Base-by-base conservation (phyloP, 2,329 filamentous ascomycete genomes). In the Cladosporium sphaerospermum region DNA sequence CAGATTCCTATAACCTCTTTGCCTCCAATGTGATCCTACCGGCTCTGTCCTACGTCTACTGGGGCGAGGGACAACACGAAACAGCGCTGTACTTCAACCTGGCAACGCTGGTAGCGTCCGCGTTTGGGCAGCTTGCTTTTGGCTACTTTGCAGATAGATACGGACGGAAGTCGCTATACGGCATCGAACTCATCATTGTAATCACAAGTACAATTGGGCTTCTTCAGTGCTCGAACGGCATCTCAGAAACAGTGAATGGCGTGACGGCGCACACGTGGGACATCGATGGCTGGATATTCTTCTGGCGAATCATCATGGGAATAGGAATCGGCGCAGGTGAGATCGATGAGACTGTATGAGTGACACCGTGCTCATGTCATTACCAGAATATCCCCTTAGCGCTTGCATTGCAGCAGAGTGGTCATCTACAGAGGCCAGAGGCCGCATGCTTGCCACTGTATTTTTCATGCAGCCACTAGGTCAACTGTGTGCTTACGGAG, bases 391-490 rank as follows among this genome's bases (percentile, higher is more conserved):
- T 52, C 69, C 68, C 9, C 54, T 72, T 8, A 67, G 63, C 19
- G 69, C 70, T 7, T 65, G 65, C 28, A 72, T 73, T 14, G 68
- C 67, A 3, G 60, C 65, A 4, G 70, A 73, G 47, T 73, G 71
- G 61, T 67, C 70, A 3, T 67, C 70, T 4, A 57, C 65, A 18
- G 65, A 64, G 46, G 61, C 63, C 41, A 62, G 71, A 40, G 70
- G 66, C 4, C 59, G 69, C 13, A 73, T 74, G 71, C 54, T 74
- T 52, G 64, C 65, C 28, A 65, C 66, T 50, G 69, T 74, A 1
- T 73, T 73, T 56, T 64, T 72, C 36, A 71, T 71, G 50, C 71
- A 74, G 45, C 70, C 70, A 2, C 58, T 73, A 13, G 71, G 71
- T 5, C 71, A 73, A 57, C 64, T 73, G 3, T 67, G 57, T 43